Conservation (phyloP, 2,329 filamentous ascomycete genomes). For the Neophaeococcomyces mojaviensis region DNA sequence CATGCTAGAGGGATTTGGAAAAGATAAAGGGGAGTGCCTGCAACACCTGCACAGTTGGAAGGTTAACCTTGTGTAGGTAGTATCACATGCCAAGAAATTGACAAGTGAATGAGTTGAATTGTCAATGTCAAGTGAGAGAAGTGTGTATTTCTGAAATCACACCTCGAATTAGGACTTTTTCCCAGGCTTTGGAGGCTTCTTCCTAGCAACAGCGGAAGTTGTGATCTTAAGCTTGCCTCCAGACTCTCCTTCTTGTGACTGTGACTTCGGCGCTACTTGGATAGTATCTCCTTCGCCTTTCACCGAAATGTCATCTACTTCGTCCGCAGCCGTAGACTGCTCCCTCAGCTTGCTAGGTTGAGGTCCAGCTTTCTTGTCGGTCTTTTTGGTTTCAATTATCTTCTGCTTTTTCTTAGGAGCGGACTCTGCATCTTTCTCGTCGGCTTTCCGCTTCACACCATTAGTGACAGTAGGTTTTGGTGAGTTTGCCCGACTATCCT, state of each 20-base stretch:
- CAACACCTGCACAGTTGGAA: too few relatives aligned
- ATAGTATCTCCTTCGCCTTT: constrained; percentile 21
- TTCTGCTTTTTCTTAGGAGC: constrained; percentile 22
- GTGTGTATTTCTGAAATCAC: too few relatives aligned
- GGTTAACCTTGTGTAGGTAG: too few relatives aligned
- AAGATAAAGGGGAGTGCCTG: too few relatives aligned
- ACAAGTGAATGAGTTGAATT: not conserved
- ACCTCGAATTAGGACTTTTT: constrained; percentile 4
- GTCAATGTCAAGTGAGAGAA: not conserved
- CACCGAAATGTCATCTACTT: constrained; percentile 15
- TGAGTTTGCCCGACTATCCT: constrained; percentile 23
- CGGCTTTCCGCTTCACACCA: constrained; percentile 22
- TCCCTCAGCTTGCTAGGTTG: constrained; percentile 21
- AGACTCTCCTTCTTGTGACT: constrained; percentile 16
- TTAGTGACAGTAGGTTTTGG: constrained; percentile 18
- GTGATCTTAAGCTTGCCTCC: constrained; percentile 22
- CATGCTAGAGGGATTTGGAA: too few relatives aligned
- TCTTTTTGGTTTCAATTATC: constrained; percentile 13
- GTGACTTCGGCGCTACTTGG: constrained; percentile 18
- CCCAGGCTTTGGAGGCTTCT: constrained; percentile 7
- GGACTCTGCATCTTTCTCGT: constrained; percentile 14
- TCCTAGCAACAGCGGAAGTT: constrained; percentile 7
- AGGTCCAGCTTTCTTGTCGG: constrained; percentile 14
- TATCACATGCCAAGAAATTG: too few relatives aligned
- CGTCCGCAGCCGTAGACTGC: constrained; percentile 15